Evolutionary conservation across 768 basidiomycete species (phyloP).

Genomic region (Leccinum broughii): DNA sequence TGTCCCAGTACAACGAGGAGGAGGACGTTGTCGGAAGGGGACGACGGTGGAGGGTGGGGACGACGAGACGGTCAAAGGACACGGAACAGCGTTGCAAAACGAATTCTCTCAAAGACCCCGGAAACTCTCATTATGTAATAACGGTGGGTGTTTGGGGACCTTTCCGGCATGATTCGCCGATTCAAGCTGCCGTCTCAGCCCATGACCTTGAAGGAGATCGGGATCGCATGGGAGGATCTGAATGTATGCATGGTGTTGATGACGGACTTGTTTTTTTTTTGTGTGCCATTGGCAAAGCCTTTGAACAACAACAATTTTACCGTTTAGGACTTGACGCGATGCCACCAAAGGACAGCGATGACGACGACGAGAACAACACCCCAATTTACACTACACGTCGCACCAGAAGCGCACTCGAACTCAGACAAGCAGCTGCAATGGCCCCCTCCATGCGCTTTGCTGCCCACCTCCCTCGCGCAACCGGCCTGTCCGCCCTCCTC

Average conservation of each 20-base stretch:
- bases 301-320: no score
- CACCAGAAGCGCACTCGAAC: conserved; percentile 24
- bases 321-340: conserved; percentile 2
- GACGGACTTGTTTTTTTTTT: no score
- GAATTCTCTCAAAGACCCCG: conserved; percentile 38
- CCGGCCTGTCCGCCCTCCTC: conserved; percentile 26
- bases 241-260: not conserved
- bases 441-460: conserved; percentile 9
- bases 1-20: conserved; percentile 27
- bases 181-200: not conserved
- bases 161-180: conserved; percentile 4
- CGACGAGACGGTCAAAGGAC: conserved; percentile 33
- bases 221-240: conserved; percentile 7
- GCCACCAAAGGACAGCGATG: not conserved
- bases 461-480: conserved; percentile 14
- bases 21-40: conserved; percentile 20
- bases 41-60: conserved; percentile 30
- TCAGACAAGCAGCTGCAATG: conserved; percentile 9
- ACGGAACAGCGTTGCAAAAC: conserved; percentile 36
- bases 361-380: conserved; percentile 5
- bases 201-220: not conserved
- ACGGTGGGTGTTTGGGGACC: conserved; percentile 13
- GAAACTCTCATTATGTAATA: conserved; percentile 26
- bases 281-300: no score
- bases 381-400: conserved; percentile 24